Evolutionary conservation across 371 early-diverging fungal species (phyloP).

Genomic region (Mucor racemosus): DNA sequence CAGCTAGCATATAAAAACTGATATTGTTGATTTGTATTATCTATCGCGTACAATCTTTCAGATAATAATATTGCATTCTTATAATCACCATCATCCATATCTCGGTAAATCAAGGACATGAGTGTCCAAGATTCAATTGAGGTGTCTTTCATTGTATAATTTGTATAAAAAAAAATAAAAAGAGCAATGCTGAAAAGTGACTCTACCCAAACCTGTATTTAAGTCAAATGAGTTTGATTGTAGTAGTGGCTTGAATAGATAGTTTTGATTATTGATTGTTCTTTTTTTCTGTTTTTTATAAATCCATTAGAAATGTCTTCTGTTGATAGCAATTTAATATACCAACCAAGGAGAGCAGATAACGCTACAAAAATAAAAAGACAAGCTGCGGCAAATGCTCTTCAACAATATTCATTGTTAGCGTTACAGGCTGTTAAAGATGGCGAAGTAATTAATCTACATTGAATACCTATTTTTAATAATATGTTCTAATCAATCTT

Average conservation of each 20-base stretch:
- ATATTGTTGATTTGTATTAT: slow-evolving; percentile 42
- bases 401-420: slow-evolving; percentile 35
- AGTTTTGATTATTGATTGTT: background rate
- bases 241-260: background rate
- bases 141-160: background rate
- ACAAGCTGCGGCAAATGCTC: slow-evolving; percentile 32
- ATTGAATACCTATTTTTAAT: too few relatives aligned
- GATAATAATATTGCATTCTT: slow-evolving; percentile 49
- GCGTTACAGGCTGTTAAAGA: slow-evolving; percentile 29
- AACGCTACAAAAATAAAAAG: slow-evolving; percentile 24
- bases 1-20: slow-evolving; percentile 48
- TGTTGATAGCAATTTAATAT: slow-evolving; percentile 6
- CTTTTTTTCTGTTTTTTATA: background rate
- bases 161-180: background rate
- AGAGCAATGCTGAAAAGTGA: background rate
- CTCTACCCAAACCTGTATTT: background rate
- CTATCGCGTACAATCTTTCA: slow-evolving; percentile 55
- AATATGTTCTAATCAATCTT: background rate
- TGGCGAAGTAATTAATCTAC: slow-evolving; percentile 15
- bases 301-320: background rate
- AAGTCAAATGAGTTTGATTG: background rate
- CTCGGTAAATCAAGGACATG: slow-evolving; percentile 44
- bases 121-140: slow-evolving; percentile 50
- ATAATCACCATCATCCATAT: slow-evolving; percentile 52
- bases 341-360: slow-evolving; percentile 26